These are phyloP conservation scores for Aspergillus novofumigatus DNA, from an alignment of 2,329 filamentous ascomycete genomes.

Conservation along the genomic window DNA sequence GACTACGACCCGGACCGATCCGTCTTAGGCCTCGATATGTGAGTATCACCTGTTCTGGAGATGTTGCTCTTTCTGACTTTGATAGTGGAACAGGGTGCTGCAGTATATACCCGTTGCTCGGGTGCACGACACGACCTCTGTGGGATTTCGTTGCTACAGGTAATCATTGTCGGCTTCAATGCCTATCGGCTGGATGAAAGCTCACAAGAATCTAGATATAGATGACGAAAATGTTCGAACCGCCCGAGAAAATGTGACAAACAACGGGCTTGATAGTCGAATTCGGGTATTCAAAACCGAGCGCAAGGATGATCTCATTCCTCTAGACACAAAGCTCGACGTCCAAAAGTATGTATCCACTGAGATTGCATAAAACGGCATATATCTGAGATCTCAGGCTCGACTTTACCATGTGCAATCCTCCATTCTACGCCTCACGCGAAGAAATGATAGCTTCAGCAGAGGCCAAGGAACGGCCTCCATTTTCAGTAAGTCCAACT, in stretches of 20 bases:
- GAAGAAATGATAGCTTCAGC: constrained; percentile 65
- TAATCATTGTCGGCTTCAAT: constrained; percentile 21
- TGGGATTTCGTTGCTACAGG: constrained; percentile 72
- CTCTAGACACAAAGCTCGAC: constrained; percentile 48
- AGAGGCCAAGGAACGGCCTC: constrained; percentile 60
- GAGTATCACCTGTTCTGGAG: constrained; percentile 9
- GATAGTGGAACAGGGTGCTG: constrained; percentile 77
- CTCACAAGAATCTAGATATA: constrained; percentile 55
- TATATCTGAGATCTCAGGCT: constrained; percentile 41
- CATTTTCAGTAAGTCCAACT: constrained; percentile 59
- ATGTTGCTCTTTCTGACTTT: constrained; percentile 10
- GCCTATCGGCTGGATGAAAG: background rate
- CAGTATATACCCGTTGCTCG: constrained; percentile 84
- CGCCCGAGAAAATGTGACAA: constrained; percentile 62
- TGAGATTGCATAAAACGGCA: background rate
- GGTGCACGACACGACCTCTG: constrained; percentile 59
- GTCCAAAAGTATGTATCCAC: constrained; percentile 18
- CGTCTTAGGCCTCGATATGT: constrained; percentile 72
- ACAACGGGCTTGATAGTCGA: constrained; percentile 61
- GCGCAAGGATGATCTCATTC: constrained; percentile 56
- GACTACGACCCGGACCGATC: constrained; percentile 53
- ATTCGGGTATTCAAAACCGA: constrained; percentile 61
- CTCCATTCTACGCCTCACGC: constrained; percentile 82
- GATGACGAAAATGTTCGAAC: constrained; percentile 65
- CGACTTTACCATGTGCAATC: constrained; percentile 90